Evolutionary conservation across 768 basidiomycete species (phyloP), one percentile per base, ranked within the genome.

Genomic region (Pulveroboletus sp.): DNA sequence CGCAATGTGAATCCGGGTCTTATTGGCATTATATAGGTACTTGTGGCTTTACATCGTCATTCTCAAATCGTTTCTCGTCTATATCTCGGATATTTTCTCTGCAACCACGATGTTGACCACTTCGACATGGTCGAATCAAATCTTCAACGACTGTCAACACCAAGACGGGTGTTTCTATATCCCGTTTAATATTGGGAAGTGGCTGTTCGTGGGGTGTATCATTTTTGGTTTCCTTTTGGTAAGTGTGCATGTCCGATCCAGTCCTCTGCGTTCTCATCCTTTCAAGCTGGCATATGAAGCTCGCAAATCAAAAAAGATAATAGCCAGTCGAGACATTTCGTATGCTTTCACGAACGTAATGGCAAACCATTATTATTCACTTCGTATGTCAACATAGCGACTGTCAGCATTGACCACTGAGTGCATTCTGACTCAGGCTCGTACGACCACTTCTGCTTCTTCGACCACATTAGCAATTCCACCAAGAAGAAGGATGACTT

Each of bases 401-500:
- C 14, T 24, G 13, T 2, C 16, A 20, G 12, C 35, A 7, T 27
- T 35, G 38, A 31, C 31, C 17, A 41, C 36, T 29, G 32, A 36
- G 11, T 24, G 4, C 10, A 27, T 27, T 43, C 6, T 35, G 27
- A 38, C 29, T 9, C 61, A 94, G 93, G 90, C 45, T 92, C 89
- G 35, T 99, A 97, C 68, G 86, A 95, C 67, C 90, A 95, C 67
- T 97, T 97, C 68, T 98, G 96, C 70, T 93, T 99, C 76, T 98
- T 98, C 67, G 86, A 89, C 59, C 93, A 97, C 59, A 96, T 99
- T 70, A 85, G 84, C 63, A 86, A 90, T 63, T 98, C 96, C 23
- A 93, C 93, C 26, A 97, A 95, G 78, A 84, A 82, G 54, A 93
- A 87, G 68, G 96, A 99, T 65, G 92, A 96, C 63, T 93, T 99